These are phyloP conservation scores for Trichoderma virens DNA, from an alignment of 495 filamentous ascomycete genomes.

Conservation along the genomic window DNA sequence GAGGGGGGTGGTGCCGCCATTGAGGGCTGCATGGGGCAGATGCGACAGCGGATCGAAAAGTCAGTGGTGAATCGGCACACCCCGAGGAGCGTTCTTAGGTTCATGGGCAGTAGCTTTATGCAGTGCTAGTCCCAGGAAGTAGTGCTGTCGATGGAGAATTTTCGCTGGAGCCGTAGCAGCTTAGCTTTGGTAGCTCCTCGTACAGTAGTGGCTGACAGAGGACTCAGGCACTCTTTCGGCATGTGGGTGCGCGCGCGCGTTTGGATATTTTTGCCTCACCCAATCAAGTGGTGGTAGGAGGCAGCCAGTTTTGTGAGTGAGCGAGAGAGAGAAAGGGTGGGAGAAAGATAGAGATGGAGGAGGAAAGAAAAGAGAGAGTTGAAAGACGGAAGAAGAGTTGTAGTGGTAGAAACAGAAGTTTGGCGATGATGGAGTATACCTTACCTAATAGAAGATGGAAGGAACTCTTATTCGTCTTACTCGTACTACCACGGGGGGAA, in stretches of 20 bases:
- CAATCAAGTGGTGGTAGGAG: no score
- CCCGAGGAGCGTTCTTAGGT: background rate
- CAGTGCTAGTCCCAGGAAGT: background rate
- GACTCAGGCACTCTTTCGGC: background rate
- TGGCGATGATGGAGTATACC: no score
- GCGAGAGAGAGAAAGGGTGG: no score
- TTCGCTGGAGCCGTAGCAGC: background rate
- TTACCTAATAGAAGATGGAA: no score
- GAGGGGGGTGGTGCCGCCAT: background rate
- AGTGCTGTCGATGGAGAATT: constrained; percentile 2
- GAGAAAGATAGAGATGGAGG: background rate
- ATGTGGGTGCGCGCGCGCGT: background rate
- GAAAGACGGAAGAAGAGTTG: no score
- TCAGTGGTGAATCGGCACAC: constrained; percentile 7
- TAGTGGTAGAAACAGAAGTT: no score
- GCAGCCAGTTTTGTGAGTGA: no score
- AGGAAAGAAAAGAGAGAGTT: no score
- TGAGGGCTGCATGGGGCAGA: constrained; percentile 7
- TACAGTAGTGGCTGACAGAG: background rate
- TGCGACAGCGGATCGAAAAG: constrained; percentile 8
- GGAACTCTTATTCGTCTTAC: no score
- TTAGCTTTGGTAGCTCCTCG: background rate
- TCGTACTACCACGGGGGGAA: no score
- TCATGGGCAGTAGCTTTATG: background rate
- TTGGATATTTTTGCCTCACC: background rate